phyloP scores from a whole-genome alignment of 192 early-diverging fungal species.

The Gryganskiella cystojenkinii region DNA sequence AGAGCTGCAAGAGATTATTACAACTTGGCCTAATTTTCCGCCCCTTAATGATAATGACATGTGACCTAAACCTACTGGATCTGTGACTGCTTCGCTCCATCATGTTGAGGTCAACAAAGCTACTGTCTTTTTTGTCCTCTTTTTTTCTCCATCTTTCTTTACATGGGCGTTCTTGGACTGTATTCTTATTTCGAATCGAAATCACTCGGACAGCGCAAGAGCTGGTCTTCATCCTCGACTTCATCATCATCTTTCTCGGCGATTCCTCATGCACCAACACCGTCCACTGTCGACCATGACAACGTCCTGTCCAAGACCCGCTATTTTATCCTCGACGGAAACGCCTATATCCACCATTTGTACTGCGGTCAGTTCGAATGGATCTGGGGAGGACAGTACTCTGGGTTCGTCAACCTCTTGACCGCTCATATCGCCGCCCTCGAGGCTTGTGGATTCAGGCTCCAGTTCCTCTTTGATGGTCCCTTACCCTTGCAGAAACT shows the following conservation, averaged over 20 bases:
- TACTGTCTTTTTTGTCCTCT: background rate
- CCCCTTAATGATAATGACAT: too few species aligned
- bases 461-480: constrained; percentile 61
- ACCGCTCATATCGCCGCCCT: constrained; percentile 35
- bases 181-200: constrained; percentile 46
- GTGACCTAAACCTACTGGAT: too few species aligned
- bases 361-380: constrained; percentile 57
- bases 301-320: constrained; percentile 6
- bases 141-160: constrained; percentile 7
- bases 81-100: too few species aligned
- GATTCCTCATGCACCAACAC: background rate
- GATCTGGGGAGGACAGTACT: constrained; percentile 63
- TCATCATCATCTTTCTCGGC: background rate
- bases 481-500: constrained; percentile 55
- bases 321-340: constrained; percentile 61
- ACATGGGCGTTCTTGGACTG: constrained; percentile 49
- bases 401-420: constrained; percentile 43
- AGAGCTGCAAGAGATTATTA: too few species aligned
- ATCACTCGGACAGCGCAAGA: constrained; percentile 42
- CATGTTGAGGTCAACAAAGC: background rate
- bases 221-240: constrained; percentile 4
- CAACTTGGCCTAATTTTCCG: too few species aligned
- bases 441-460: constrained; percentile 32
- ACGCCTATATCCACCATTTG: constrained; percentile 61
- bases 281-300: background rate